These are phyloP conservation scores for Xerocomus spinulosus DNA, from an alignment of 768 basidiomycete species.

Conservation along the genomic window DNA sequence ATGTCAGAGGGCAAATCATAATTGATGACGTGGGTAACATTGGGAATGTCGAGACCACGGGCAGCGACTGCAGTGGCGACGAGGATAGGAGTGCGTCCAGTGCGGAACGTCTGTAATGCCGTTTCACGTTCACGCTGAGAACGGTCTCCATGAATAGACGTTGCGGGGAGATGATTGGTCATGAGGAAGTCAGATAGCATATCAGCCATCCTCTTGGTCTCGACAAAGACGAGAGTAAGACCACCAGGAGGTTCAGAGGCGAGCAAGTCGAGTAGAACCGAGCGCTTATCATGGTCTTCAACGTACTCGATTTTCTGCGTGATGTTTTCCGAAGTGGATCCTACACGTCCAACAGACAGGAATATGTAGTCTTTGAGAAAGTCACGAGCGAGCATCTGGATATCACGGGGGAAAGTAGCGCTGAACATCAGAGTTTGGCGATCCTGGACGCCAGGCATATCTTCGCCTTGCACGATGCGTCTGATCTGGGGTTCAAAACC, in stretches of 20 bases:
- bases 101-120: constrained; percentile 93
- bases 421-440: constrained; percentile 99
- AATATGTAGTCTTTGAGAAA: constrained; percentile 99
- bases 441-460: constrained; percentile 90
- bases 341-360: constrained; percentile 96
- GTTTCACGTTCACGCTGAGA: constrained; percentile 96
- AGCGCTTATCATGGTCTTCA: constrained; percentile 95
- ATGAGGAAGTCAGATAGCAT: constrained; percentile 96
- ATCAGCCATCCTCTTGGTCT: constrained; percentile 99
- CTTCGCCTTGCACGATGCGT: constrained; percentile 94
- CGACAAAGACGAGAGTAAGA: constrained; percentile 93
- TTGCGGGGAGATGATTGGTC: constrained; percentile 76
- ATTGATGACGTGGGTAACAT: constrained; percentile 98
- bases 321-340: constrained; percentile 98
- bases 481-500: constrained; percentile 99
- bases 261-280: constrained; percentile 91
- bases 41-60: constrained; percentile 98
- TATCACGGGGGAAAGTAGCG: constrained; percentile 98
- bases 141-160: constrained; percentile 97
- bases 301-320: constrained; percentile 99
- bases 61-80: constrained; percentile 99
- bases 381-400: constrained; percentile 93
- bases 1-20: constrained; percentile 98
- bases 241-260: constrained; percentile 67
- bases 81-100: constrained; percentile 90